Base-by-base conservation (phyloP, 1,284 basidiomycete species). In the Cystobasidium slooffiae region DNA sequence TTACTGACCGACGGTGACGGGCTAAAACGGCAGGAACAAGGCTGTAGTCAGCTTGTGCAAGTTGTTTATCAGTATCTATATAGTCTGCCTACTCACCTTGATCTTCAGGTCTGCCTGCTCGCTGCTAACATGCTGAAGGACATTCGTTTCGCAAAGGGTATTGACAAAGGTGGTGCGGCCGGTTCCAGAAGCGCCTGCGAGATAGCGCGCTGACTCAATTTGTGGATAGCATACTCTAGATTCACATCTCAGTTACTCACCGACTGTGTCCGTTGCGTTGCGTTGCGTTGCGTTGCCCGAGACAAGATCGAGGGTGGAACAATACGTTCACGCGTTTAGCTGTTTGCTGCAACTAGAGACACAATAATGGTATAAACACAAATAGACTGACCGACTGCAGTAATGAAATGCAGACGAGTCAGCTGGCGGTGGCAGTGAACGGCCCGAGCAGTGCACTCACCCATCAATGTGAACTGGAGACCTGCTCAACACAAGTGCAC, bases 81-180 rank as follows among this genome's bases (percentile, higher is more conserved):
- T 37, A 69, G 46, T 9, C 56, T 39, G 9, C 4, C 14, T 22
- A 24, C 52, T 8, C 70, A 73, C 70, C 53, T 65, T 73, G 31
- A 73, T 73, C 53, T 73, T 73, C 10, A 73, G 63, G 16, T 65
- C 70, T 12, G 62, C 43, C 43, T 47, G 61, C 3, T 73, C 70
- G 44, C 47, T 43, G 22, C 37, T 18, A 7, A 43, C 18, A 31
- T 66, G 70, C 9, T 41, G 20, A 20, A 73, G 55, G 7, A 77
- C 77, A 39, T 70, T 68, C 8, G 62, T 47, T 58, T 97, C 95
- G 85, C 94, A 96, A 66, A 97, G 90, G 53, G 94, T 98, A 86
- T 98, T 98, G 82, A 97, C 93, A 82, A 98, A 97, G 67, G 95
- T 98, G 75, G 95, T 97, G 75, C 94, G 91, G 72, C 95, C 95